Evolutionary conservation across 345 rosid genomes (phyloP), one percentile per base, ranked within the genome.

Genomic region (Pistacia atlantica): DNA sequence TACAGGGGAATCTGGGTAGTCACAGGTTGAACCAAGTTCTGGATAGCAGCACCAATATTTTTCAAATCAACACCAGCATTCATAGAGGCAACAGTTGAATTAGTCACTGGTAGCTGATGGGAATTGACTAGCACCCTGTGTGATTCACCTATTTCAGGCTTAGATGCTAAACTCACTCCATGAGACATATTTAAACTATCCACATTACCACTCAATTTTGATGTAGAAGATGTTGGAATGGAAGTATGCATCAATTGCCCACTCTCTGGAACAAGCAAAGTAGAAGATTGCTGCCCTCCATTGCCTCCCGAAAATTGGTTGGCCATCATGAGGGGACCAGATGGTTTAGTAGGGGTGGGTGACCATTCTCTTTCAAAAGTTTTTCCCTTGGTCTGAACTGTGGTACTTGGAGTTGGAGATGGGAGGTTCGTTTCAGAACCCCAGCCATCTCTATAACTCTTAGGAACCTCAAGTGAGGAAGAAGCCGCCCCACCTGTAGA

Each of bases 351-450:
- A 64, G 84, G 83, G 22, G 89, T 87, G 48, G 96, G 89, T 14
- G 97, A 90, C 98, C 93, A 88, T 79, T 84, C 85, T 71, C 83
- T 89, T 86, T 90, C 93, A 76, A 79, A 82, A 8, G 38, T 78
- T 78, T 80, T 86, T 52, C 78, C 88, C 81, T 75, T 90, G 16
- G 65, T 71, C 60, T 83, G 89, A 58, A 65, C 74, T 9, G 83
- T 56, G 16, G 83, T 65, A 66, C 85, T 78, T 6, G 99, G 99
- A 76, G 99, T 92, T 63, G 98, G 97, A 57, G 99, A 96, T 28
- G 94, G 99, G 76, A 96, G 97, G 80, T 87, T 91, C 58, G 89
- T 82, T 18, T 87, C 88, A 79, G 89, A 81, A 83, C 79, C 72
- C 97, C 94, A 90, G 74, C 82, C 80, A 48, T 89, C 89, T 28